These are phyloP conservation scores for Talaromyces sp. DNA, from an alignment of 2,329 filamentous ascomycete genomes.

Conservation along the genomic window DNA sequence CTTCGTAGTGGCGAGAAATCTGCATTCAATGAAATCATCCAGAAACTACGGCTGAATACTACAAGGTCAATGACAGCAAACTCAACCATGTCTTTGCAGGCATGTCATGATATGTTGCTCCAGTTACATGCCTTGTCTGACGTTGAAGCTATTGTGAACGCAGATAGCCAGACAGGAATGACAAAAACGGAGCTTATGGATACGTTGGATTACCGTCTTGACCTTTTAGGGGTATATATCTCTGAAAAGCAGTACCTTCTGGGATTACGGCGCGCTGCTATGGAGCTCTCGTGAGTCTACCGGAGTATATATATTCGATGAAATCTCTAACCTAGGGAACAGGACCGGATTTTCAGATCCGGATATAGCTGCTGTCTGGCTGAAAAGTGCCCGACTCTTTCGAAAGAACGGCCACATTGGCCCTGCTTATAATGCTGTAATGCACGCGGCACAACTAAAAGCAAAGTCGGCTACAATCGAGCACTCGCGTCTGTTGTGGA, in stretches of 20 bases:
- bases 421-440: constrained; percentile 87
- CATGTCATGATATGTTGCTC: constrained; percentile 77
- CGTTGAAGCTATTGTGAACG: constrained; percentile 67
- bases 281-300: constrained; percentile 59
- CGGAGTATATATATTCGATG: no score
- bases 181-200: constrained; percentile 39
- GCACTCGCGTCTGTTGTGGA: constrained; percentile 88
- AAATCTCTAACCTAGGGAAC: not conserved
- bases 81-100: constrained; percentile 72
- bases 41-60: constrained; percentile 62
- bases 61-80: constrained; percentile 70
- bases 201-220: constrained; percentile 69
- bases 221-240: constrained; percentile 80
- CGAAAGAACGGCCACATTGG: constrained; percentile 54
- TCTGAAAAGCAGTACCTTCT: constrained; percentile 92
- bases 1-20: constrained; percentile 50
- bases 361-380: constrained; percentile 25
- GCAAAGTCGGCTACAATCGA: constrained; percentile 89
- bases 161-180: constrained; percentile 27
- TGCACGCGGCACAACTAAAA: constrained; percentile 78
- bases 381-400: constrained; percentile 17
- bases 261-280: constrained; percentile 76
- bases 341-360: constrained; percentile 14
- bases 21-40: constrained; percentile 55
- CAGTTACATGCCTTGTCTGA: constrained; percentile 85